phyloP scores from a whole-genome alignment of 495 filamentous ascomycete genomes.

The Penicillium argentinense region DNA sequence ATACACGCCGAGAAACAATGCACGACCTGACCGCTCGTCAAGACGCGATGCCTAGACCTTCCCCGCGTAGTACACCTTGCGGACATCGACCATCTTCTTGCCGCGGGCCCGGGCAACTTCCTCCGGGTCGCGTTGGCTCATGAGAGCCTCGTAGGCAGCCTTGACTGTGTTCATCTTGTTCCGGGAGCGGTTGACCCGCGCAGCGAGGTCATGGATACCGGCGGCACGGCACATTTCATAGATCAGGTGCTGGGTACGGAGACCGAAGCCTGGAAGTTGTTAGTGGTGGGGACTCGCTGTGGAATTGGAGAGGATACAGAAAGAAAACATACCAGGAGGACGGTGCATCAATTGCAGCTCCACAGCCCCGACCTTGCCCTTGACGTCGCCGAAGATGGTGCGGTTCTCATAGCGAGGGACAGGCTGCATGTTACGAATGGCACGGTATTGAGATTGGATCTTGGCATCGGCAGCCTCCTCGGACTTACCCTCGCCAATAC shows the following conservation, averaged over 20 bases:
- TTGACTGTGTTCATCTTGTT: conserved; percentile 98
- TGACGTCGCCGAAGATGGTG: conserved; percentile 85
- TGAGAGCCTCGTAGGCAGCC: conserved; percentile 78
- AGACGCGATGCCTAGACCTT: conserved; percentile 47
- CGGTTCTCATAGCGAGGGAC: conserved; percentile 85
- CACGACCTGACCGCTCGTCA: conserved; percentile 21
- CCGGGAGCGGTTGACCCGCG: conserved; percentile 70
- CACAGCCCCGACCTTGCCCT: conserved; percentile 80
- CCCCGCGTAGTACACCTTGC: conserved; percentile 96
- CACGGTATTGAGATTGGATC: conserved; percentile 67
- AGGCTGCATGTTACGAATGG: conserved; percentile 84
- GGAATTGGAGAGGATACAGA: not conserved
- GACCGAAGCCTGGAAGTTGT: conserved; percentile 70
- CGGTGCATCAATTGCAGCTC: conserved; percentile 75
- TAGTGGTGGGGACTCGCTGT: conserved; percentile 14
- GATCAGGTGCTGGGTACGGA: conserved; percentile 85
- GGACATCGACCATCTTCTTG: conserved; percentile 91
- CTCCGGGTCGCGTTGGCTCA: conserved; percentile 81
- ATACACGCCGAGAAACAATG: conserved; percentile 35
- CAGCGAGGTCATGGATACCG: conserved; percentile 83
- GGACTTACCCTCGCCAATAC: conserved; percentile 86
- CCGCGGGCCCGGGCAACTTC: conserved; percentile 82
- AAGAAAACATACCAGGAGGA: conserved; percentile 72
- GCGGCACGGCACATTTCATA: conserved; percentile 85
- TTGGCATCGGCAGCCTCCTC: conserved; percentile 64